Conservation (phyloP, 495 filamentous ascomycete species). For the Xylaria nigripes region DNA sequence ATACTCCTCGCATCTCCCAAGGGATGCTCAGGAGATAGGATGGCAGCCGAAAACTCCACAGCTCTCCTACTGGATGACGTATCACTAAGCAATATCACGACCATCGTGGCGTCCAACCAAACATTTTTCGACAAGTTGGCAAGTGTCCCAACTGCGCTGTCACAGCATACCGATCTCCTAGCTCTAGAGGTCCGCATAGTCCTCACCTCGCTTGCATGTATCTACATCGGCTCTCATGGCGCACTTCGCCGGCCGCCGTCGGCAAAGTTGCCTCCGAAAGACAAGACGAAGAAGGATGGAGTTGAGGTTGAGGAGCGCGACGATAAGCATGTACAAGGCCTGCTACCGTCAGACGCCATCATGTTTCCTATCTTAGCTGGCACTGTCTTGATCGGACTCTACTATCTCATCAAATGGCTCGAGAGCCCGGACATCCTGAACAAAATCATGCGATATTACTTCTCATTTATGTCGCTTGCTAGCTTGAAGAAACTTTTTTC, state of each 20-base stretch:
- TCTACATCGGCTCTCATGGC: conserved; percentile 40
- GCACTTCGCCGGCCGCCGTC: conserved; percentile 67
- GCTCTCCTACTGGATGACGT: conserved; percentile 16
- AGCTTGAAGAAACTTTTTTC: conserved; percentile 61
- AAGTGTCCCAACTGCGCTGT: conserved; percentile 26
- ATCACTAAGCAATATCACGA: conserved; percentile 15
- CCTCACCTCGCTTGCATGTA: conserved; percentile 33
- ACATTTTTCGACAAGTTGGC: conserved; percentile 18
- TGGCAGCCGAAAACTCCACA: conserved; percentile 20
- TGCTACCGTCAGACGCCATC: conserved; percentile 74
- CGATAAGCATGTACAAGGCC: conserved; percentile 62
- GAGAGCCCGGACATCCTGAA: conserved; percentile 75
- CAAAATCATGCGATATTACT: conserved; percentile 77
- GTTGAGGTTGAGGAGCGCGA: conserved; percentile 53
- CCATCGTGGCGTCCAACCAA: conserved; percentile 1
- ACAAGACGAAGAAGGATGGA: conserved; percentile 33
- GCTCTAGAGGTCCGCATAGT: conserved; percentile 33
- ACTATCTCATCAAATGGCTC: conserved; percentile 83
- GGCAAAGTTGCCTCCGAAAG: conserved; percentile 50
- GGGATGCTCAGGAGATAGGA: conserved; percentile 3
- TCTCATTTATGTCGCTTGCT: conserved; percentile 69
- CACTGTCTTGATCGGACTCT: conserved; percentile 62
- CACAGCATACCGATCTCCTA: conserved; percentile 50
- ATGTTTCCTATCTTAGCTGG: conserved; percentile 81
- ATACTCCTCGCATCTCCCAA: neutral